Evolutionary conservation across 371 early-diverging fungal species (phyloP), one percentile per base, ranked within the genome.

Genomic region (Blastocladiella emersonii): DNA sequence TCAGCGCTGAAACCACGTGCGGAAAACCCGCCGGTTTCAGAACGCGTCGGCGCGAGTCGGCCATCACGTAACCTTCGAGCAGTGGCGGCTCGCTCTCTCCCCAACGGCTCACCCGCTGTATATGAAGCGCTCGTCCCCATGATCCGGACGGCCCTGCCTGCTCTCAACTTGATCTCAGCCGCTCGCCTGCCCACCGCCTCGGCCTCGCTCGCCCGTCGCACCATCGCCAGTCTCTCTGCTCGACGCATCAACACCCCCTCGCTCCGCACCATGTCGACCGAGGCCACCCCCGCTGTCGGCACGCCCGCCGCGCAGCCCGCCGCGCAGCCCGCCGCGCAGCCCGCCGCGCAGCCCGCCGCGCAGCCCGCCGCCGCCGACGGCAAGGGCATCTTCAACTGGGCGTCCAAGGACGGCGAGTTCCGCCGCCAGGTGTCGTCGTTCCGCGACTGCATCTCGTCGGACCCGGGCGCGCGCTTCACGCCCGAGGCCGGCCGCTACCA

Each of bases 401-500:
- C 88, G 57, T 77, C 79, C 55, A 78, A 83, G 59, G 85, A 85
- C 62, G 94, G 94, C 63, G 88, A 89, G 69, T 93, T 90, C 74
- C 76, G 81, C 61, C 87, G 93, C 55, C 73, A 71, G n/a, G 67
- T 70, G 35, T 91, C 93, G 15, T 78, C 76, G 64, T 93, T 94
- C 76, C 88, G 94, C 60, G 80, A 85, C 66, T 32, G 43, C 44
- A 78, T 94, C 56, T 67, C 68, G n/a, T 71, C 75, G 34, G 76
- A 78, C 37, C 76, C 82, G 0, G 70, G 66, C 41, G 83, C 89
- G 27, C 71, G 72, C 64, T 93, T 93, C 71, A 68, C 78, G 25
- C 81, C 95, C 44, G 93, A 90, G 69, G 75, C 79, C 76, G 68
- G 65, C 32, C 67, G 81, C 34, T 78, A 80, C 69, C 75, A 74